Conservation (phyloP, 306 rosid species). For the Luffa acutangula region DNA sequence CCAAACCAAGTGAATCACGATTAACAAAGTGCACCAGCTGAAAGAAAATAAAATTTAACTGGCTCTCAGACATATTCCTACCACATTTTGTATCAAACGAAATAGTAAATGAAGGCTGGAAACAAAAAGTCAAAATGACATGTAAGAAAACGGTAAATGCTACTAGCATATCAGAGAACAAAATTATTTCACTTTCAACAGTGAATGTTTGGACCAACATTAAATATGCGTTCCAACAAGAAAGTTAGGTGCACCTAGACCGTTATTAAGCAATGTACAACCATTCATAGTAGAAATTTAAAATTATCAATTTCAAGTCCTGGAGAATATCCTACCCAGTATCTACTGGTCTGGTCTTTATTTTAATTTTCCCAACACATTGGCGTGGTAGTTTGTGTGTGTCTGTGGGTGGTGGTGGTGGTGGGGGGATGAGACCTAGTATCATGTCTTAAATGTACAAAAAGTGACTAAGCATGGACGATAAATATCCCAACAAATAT, state of each 20-base stretch:
- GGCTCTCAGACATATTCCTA: neutral
- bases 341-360: neutral
- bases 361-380: no score
- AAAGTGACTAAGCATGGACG: neutral
- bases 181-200: neutral
- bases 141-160: neutral
- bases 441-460: neutral
- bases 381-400: no score
- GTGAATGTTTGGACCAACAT: neutral
- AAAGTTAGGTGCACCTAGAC: neutral
- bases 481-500: neutral
- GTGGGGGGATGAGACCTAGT: no score
- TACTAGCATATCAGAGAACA: neutral
- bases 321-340: neutral
- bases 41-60: conserved; percentile 30
- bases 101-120: neutral
- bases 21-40: conserved; percentile 99
- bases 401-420: no score
- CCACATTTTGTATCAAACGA: neutral
- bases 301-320: neutral
- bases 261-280: neutral
- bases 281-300: neutral
- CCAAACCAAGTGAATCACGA: conserved; percentile 94
- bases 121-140: conserved; percentile 1
- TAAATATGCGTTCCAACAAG: neutral